phyloP scores from a whole-genome alignment of 163 green algal genomes.

The Scenedesmus sp. region DNA sequence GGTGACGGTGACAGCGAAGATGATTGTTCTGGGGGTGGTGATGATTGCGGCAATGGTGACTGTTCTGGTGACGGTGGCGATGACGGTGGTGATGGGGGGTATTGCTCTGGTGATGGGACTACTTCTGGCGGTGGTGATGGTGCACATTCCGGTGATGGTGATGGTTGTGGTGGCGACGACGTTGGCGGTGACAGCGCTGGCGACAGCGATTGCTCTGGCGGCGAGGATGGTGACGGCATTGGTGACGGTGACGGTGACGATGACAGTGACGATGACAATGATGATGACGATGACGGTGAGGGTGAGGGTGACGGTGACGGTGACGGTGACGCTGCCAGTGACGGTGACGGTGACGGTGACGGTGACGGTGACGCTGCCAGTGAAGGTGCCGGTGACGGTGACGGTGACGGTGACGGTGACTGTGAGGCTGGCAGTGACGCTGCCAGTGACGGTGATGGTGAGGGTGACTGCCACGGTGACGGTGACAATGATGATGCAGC shows the following conservation, averaged over 20 bases:
- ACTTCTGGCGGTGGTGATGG: not conserved
- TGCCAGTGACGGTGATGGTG: no score
- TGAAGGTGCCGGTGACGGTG: not conserved
- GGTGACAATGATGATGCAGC: no score
- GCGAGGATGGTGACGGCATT: not conserved
- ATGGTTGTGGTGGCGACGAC: not conserved
- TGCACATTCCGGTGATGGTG: not conserved
- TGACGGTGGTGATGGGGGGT: no score
- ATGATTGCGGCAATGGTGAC: not conserved
- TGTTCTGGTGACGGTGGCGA: not conserved
- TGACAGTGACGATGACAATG: not conserved
- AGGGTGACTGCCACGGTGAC: no score
- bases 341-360: not conserved
- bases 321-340: not conserved
- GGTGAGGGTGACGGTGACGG: not conserved
- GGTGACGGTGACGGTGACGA: not conserved
- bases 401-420: not conserved
- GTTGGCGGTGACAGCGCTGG: not conserved
- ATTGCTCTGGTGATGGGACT: not conserved
- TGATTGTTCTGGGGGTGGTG: not conserved
- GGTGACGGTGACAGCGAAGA: no score
- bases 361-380: not conserved
- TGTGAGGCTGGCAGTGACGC: not conserved
- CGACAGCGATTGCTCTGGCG: not conserved
- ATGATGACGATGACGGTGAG: not conserved